A percentile compares a stretch with the other conserved stretches of the same genome.
phyloP scores from a whole-genome alignment of 106 monocot genomes.

The Alisma plantagoaquatica region DNA sequence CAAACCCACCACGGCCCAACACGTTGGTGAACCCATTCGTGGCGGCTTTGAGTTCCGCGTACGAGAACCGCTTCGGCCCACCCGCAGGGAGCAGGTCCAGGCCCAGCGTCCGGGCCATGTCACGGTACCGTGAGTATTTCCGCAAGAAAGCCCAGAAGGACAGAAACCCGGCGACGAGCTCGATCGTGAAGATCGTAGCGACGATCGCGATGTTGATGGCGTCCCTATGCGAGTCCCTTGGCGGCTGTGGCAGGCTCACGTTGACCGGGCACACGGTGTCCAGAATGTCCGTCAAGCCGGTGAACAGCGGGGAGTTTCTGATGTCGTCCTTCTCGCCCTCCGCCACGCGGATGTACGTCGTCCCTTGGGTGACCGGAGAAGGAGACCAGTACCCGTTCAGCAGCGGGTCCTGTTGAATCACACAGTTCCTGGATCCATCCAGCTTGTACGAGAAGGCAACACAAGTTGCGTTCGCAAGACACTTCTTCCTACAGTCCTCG shows the following conservation, averaged over 20 bases:
- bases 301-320: too few species aligned
- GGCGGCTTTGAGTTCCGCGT: constrained; percentile 5
- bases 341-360: constrained; percentile 36
- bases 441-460: constrained; percentile 46
- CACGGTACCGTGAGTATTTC: constrained; percentile 63
- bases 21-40: constrained; percentile 1
- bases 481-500: not conserved
- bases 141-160: constrained; percentile 66
- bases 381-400: constrained; percentile 51
- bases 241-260: constrained; percentile 26
- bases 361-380: constrained; percentile 20
- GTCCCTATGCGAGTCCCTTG: constrained; percentile 19
- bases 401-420: constrained; percentile 10
- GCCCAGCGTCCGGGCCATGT: constrained; percentile 69
- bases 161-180: constrained; percentile 44
- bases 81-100: constrained; percentile 55
- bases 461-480: constrained; percentile 33
- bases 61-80: constrained; percentile 34
- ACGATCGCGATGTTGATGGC: constrained; percentile 39
- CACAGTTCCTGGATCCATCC: constrained; percentile 19
- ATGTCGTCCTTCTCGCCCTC: constrained; percentile 13
- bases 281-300: constrained; percentile 37
- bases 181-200: constrained; percentile 27
- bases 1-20: constrained; percentile 7
- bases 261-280: constrained; percentile 43